Conservation (phyloP, 2,329 filamentous ascomycete genomes). For the Blumeria hordei region DNA sequence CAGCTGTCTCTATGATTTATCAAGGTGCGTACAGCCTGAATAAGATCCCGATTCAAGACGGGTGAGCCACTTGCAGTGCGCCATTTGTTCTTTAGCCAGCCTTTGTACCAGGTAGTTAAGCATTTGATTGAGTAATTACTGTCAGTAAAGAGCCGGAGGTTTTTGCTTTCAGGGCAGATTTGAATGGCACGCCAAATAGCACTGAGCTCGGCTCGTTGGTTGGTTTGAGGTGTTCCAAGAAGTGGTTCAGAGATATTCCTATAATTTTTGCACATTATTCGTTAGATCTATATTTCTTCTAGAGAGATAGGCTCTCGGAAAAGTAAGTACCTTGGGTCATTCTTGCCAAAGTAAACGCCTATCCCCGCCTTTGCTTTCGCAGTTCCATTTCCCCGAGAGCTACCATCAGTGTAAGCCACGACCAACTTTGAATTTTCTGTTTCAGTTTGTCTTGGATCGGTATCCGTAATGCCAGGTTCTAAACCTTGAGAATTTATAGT, state of each 20-base stretch:
- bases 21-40: constrained; percentile 44
- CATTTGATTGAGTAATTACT: constrained; percentile 81
- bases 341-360: constrained; percentile 36
- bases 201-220: constrained; percentile 86
- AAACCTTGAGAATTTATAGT: not conserved
- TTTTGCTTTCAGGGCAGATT: constrained; percentile 39
- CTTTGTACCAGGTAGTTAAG: constrained; percentile 56
- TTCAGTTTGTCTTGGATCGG: too few relatives aligned
- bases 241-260: constrained; percentile 26
- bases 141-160: constrained; percentile 64
- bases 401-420: constrained; percentile 38
- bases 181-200: constrained; percentile 69
- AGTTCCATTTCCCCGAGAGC: constrained; percentile 32
- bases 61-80: constrained; percentile 40
- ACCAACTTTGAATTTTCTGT: constrained; percentile 7
- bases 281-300: not conserved
- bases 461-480: not conserved
- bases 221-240: constrained; percentile 40
- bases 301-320: not conserved
- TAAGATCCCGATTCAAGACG: constrained; percentile 72
- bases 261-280: not conserved
- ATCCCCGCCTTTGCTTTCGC: constrained; percentile 30
- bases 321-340: constrained; percentile 24
- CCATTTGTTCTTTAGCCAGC: constrained; percentile 61
- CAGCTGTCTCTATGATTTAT: constrained; percentile 43